Base-by-base conservation (phyloP, 1,284 basidiomycete genomes). In the Flammula alnicola region DNA sequence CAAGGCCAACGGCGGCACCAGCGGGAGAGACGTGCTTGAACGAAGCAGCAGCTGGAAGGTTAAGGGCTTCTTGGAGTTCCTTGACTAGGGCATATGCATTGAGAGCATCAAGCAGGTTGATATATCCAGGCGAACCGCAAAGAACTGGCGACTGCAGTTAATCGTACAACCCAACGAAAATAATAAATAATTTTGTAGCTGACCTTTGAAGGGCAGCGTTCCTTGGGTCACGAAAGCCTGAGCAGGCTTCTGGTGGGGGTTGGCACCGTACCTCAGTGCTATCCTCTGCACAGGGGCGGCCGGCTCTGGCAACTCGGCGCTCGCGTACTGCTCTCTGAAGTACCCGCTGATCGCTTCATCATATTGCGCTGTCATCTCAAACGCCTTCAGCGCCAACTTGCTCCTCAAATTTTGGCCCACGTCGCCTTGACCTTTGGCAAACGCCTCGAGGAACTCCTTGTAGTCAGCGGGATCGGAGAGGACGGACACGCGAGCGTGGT, bases 1-100 rank as follows among this genome's bases (percentile, higher is more conserved):
- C 87, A 38, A 95, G 67, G 36, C 95, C 95, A 23, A 97, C 91
- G 31, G 96, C 96, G 7, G 93, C 95, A 55, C 96, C 96, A 1
- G 96, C 96, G 9, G 96, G 96, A 16, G 95, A 98, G 52, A 99
- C 97, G 70, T 99, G 96, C 79, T 99, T 99, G 87, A 99, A 99
- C 1, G 95, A 98, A 3, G 96, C 95, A 12, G 96, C 96, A 19
- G 97, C 97, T 12, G 97, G 95, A 44, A 98, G 83, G 51, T 81
- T 76, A 20, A 93, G 84, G 1, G 91, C 91, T 60, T 86, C 88
- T 43, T 94, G 86, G 8, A 99, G 83, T 70, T 99, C 96, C 66
- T 90, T 93, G 54, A 99, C 96, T 40, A 99, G 84, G 0, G 93
- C 96, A 70, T 91, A 99, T 6, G 96, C 96, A 73, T 98, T 98